Evolutionary conservation across 495 filamentous ascomycete genomes (phyloP).

Genomic region (Aspergillus baeticus): DNA sequence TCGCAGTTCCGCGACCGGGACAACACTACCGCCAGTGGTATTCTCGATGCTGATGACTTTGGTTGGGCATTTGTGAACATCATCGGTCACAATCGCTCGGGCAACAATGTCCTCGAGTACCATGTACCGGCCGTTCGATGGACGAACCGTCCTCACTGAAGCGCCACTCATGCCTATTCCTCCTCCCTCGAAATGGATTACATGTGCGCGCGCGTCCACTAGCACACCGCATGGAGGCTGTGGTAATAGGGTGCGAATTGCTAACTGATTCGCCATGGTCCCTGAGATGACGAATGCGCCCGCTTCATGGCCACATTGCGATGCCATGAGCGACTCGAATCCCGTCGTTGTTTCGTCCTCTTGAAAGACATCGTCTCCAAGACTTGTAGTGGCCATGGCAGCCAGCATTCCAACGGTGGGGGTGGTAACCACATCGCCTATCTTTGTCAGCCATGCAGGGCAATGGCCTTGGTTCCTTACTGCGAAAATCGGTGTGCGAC

Average conservation of each 20-base stretch:
- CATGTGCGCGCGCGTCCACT: not conserved
- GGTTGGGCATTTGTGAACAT: not conserved
- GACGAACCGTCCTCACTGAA: not conserved
- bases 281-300: constrained; percentile 1
- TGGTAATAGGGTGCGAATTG: not conserved
- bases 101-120: not conserved
- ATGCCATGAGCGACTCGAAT: not conserved
- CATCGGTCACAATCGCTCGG: not conserved
- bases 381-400: not conserved
- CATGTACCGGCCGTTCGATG: not conserved
- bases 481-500: not conserved
- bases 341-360: not conserved
- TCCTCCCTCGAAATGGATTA: not conserved
- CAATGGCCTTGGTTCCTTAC: not conserved
- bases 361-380: constrained; percentile 4
- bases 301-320: not conserved
- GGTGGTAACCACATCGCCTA: not conserved
- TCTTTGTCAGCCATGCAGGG: not conserved
- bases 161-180: constrained; percentile 2
- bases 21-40: not conserved
- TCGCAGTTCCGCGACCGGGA: not conserved
- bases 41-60: not conserved
- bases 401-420: not conserved
- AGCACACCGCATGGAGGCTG: not conserved
- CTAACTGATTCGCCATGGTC: not conserved